Evolutionary conservation across 176 grass and related monocot genomes (phyloP).

Genomic region (Musa troglodytarum): DNA sequence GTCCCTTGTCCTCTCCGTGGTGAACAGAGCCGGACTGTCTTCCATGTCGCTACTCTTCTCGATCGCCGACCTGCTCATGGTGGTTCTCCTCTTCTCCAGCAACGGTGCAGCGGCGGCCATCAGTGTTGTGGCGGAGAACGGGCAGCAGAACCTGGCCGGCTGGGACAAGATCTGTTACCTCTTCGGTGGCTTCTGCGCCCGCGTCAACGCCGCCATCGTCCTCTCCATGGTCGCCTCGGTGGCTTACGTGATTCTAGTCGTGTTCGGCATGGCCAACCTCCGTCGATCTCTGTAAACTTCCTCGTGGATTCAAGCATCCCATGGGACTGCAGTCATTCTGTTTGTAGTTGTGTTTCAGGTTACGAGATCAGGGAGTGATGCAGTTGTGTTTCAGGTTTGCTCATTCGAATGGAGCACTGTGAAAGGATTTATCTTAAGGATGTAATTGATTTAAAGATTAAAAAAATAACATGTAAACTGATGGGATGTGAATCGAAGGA

Average conservation of each 20-base stretch:
- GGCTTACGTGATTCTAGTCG: background rate
- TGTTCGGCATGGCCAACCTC: background rate
- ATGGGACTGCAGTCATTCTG: too few relatives aligned
- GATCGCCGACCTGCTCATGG: slow-evolving; percentile 9
- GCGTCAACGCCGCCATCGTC: slow-evolving; percentile 13
- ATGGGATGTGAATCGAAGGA: too few relatives aligned
- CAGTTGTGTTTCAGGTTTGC: too few relatives aligned
- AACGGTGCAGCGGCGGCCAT: slow-evolving; percentile 10
- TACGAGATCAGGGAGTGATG: too few relatives aligned
- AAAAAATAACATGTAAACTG: too few relatives aligned
- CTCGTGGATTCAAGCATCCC: too few relatives aligned
- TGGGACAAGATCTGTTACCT: slow-evolving; percentile 9
- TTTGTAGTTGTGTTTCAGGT: too few relatives aligned
- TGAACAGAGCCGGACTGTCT: background rate
- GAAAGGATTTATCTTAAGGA: too few relatives aligned
- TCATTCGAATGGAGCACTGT: too few relatives aligned
- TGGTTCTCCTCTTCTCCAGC: slow-evolving; percentile 16
- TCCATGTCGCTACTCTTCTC: background rate
- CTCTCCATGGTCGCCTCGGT: slow-evolving; percentile 8
- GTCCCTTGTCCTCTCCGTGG: slow-evolving; percentile 1
- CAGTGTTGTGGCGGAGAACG: background rate
- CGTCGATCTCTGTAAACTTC: too few relatives aligned
- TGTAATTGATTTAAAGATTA: too few relatives aligned
- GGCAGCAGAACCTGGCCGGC: background rate
- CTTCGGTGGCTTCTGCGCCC: background rate